Percentiles rank a stretch among this genome's conserved stretches.
phyloP scores from a whole-genome alignment of 1,284 basidiomycete species.

The Cutaneotrichosporon dermatis region DNA sequence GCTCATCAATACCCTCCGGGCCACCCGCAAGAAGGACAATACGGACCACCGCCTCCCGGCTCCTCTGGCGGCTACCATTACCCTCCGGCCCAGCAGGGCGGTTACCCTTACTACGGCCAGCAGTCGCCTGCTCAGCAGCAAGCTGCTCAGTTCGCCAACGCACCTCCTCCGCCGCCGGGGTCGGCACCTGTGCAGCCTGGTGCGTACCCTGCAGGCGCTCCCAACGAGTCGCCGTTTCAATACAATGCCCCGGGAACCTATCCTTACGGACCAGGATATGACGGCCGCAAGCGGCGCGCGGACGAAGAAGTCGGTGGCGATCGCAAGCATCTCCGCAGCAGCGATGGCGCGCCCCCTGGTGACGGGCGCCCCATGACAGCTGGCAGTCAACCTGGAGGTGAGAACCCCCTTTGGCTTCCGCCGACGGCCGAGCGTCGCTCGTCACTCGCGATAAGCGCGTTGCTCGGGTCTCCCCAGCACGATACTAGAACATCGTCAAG shows the following conservation, averaged over 20 bases:
- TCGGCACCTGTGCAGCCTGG: slow-evolving; percentile 5
- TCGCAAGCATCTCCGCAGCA: slow-evolving; percentile 19
- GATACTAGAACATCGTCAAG: slow-evolving; percentile 19
- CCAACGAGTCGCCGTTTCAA: slow-evolving; percentile 44
- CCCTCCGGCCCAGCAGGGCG: slow-evolving; percentile 19
- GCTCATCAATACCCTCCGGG: slow-evolving; percentile 22
- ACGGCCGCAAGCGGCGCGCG: slow-evolving; percentile 34
- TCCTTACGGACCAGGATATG: slow-evolving; percentile 24
- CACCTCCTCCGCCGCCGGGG: slow-evolving; percentile 8
- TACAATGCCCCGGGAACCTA: slow-evolving; percentile 37
- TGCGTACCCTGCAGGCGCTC: slow-evolving; percentile 8
- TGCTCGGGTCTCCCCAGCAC: slow-evolving; percentile 43
- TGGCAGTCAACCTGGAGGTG: slow-evolving; percentile 10
- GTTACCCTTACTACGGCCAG: slow-evolving; percentile 22
- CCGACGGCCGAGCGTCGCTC: slow-evolving; percentile 39
- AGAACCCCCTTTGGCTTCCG: slow-evolving; percentile 40
- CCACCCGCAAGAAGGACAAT: slow-evolving; percentile 10
- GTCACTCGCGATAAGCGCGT: slow-evolving; percentile 41
- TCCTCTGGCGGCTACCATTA: slow-evolving; percentile 31
- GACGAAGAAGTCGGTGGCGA: slow-evolving; percentile 28
- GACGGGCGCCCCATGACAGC: slow-evolving; percentile 2
- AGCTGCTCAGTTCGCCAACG: slow-evolving; percentile 10
- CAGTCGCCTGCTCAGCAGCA: slow-evolving; percentile 19
- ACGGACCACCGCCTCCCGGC: slow-evolving; percentile 31
- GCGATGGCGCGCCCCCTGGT: slow-evolving; percentile 8